These are phyloP conservation scores for Penicillium riverlandense DNA, from an alignment of 495 filamentous ascomycete species.

Conservation along the genomic window DNA sequence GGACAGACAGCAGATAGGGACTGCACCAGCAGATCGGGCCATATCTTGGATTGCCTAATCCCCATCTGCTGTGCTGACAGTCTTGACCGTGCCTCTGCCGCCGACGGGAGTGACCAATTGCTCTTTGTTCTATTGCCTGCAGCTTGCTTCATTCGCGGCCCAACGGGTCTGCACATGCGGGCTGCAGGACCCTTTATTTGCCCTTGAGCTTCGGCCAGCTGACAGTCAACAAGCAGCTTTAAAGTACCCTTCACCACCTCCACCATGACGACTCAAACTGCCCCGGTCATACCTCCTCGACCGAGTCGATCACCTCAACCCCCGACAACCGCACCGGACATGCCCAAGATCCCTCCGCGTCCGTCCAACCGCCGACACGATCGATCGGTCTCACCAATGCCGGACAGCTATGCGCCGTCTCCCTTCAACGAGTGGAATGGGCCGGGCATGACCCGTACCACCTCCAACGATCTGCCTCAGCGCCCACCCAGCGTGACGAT, in stretches of 20 bases:
- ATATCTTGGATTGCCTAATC: neutral
- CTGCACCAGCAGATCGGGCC: neutral
- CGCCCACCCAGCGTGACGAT: conserved; percentile 74
- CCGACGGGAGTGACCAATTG: neutral
- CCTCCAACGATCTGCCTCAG: conserved; percentile 43
- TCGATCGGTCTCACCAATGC: conserved; percentile 70
- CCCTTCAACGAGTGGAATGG: conserved; percentile 66
- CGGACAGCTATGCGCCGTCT: conserved; percentile 74
- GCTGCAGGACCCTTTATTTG: too few relatives aligned
- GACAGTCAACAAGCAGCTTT: conserved; percentile 11
- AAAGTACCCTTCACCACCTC: conserved; percentile 16
- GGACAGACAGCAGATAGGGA: too few relatives aligned
- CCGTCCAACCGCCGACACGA: conserved; percentile 59
- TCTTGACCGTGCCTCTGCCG: too few relatives aligned
- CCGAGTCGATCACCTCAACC: conserved; percentile 44
- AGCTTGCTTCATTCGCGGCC: too few relatives aligned
- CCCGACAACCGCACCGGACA: conserved; percentile 18
- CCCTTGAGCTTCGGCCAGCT: conserved; percentile 10
- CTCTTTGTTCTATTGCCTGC: neutral
- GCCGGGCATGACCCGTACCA: conserved; percentile 36
- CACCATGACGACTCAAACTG: conserved; percentile 41
- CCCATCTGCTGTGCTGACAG: neutral
- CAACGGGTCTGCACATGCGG: too few relatives aligned
- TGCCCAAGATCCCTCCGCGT: conserved; percentile 60
- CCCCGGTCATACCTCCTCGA: conserved; percentile 41